Evolutionary conservation across 2,329 filamentous ascomycete genomes (phyloP), one percentile per base, ranked within the genome.

Genomic region (Fusarium sp.): DNA sequence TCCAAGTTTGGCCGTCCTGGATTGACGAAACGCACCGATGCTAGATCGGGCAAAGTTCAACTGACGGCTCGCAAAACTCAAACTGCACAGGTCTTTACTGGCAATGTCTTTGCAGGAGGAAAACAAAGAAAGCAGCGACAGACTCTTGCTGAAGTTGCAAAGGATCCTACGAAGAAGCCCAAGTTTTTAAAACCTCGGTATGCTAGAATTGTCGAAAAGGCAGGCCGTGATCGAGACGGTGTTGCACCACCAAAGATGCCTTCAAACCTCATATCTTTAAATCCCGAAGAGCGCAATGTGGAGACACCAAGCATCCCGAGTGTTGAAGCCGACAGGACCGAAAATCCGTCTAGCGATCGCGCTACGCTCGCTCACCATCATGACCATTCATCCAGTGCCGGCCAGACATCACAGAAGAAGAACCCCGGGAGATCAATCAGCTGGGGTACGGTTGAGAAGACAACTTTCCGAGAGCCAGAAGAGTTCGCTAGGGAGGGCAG

Each of bases 21-120:
- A 24, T 41, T 34, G 12, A 30, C 47, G 15, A 65, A 60, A 20
- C 69, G 47, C 8, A 16, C 44, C 22, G 56, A 48, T 34, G 47
- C 56, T 25, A 40, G 45, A n/a, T 18, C 40, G 54, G 49, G 47
- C 32, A 57, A 65, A 49, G 49, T 20, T 48, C 65, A 34, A 30
- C 34, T 41, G 44, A 64, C 43, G 41, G 60, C 40, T 32, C 71
- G 41, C 43, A 71, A 56, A 51, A 62, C 54, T 18, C 66, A 70
- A 32, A 47, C 47, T 22, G 22, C 64, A 24, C 54, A 57, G 12
- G 49, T 45, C 8, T 65, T 60, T 25, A 66, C 58, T 29, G 57
- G 57, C 30, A 88, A 87, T 61, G 80, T 87, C 2, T 87, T 87
- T 49, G 67, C 75, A 9, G 79, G 79, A 12, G 85, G 85, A 3